Percentiles rank a stretch among this genome's conserved stretches.
Evolutionary conservation across 768 basidiomycete genomes (phyloP).

Genomic region (Coprinopsis cinerea): DNA sequence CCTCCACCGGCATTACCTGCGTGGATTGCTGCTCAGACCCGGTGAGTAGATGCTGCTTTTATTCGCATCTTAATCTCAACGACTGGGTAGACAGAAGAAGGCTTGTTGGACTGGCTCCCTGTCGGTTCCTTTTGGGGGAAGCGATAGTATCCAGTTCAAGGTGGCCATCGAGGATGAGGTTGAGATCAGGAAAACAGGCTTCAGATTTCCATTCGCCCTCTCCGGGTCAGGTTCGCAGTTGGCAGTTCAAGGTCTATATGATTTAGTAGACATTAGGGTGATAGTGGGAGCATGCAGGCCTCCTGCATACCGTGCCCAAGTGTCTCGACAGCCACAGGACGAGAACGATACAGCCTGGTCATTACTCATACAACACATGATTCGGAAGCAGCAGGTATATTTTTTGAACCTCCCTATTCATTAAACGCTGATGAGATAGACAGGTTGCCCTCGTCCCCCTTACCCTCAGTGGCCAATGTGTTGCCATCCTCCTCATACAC

Average conservation of each 20-base stretch:
- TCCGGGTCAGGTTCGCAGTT: constrained; percentile 34
- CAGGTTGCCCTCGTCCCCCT: constrained; percentile 50
- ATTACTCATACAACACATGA: constrained; percentile 31
- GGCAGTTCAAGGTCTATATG: constrained; percentile 41
- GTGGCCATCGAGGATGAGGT: constrained; percentile 41
- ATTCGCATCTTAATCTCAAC: too few relatives aligned
- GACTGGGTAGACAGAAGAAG: too few relatives aligned
- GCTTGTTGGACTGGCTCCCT: constrained; percentile 62
- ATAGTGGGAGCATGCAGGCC: constrained; percentile 46
- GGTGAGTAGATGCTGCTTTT: too few relatives aligned
- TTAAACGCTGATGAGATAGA: background rate
- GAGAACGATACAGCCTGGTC: background rate
- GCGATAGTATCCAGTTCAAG: constrained; percentile 20
- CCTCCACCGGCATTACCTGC: too few relatives aligned
- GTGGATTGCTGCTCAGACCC: too few relatives aligned
- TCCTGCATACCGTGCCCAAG: constrained; percentile 46
- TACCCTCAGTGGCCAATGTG: constrained; percentile 37
- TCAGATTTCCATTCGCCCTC: constrained; percentile 48
- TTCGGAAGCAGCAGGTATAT: constrained; percentile 40
- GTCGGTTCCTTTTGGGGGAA: constrained; percentile 29
- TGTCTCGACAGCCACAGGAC: constrained; percentile 20
- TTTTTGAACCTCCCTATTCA: background rate
- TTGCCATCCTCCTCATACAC: constrained; percentile 55
- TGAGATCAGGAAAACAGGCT: constrained; percentile 31
- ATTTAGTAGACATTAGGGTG: constrained; percentile 37